Percentiles rank a stretch among this genome's conserved stretches.
Conservation (phyloP, 495 filamentous ascomycete genomes). For the Neurospora sp. region DNA sequence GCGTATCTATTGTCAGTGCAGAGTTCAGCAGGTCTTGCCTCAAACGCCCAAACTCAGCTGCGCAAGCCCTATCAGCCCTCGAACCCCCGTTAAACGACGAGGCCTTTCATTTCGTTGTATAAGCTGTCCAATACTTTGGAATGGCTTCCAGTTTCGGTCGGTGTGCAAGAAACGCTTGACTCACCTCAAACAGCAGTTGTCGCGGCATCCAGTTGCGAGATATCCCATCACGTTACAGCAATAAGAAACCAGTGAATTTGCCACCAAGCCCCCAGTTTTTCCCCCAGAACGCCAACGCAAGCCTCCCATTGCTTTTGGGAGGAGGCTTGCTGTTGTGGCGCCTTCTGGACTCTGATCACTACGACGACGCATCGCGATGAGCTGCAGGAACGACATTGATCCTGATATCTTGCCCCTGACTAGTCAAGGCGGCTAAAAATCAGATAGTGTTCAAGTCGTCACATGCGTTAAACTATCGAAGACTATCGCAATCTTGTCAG, state of each 20-base stretch:
- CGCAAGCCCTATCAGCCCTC: neutral
- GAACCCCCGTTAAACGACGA: neutral
- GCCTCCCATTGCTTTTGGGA: neutral
- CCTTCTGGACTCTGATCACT: neutral
- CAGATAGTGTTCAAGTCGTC: neutral
- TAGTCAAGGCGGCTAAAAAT: neutral
- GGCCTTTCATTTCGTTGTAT: neutral
- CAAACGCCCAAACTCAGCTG: neutral
- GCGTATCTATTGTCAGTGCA: neutral
- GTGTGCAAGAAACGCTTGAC: neutral
- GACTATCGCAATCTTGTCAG: neutral
- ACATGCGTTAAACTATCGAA: neutral
- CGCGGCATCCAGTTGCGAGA: neutral
- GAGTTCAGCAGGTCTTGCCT: neutral
- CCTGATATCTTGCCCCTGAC: neutral
- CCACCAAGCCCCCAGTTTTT: neutral
- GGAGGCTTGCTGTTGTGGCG: neutral
- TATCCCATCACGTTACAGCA: neutral
- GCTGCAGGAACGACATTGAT: neutral
- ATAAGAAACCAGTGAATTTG: neutral
- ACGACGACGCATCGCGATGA: neutral
- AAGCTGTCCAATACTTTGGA: neutral
- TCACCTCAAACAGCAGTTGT: neutral
- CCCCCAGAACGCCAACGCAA: neutral
- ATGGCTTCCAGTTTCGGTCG: neutral